Percentiles rank a stretch among this genome's conserved stretches.
phyloP scores from a whole-genome alignment of 2,329 filamentous ascomycete genomes.

The Curvularia sp. region DNA sequence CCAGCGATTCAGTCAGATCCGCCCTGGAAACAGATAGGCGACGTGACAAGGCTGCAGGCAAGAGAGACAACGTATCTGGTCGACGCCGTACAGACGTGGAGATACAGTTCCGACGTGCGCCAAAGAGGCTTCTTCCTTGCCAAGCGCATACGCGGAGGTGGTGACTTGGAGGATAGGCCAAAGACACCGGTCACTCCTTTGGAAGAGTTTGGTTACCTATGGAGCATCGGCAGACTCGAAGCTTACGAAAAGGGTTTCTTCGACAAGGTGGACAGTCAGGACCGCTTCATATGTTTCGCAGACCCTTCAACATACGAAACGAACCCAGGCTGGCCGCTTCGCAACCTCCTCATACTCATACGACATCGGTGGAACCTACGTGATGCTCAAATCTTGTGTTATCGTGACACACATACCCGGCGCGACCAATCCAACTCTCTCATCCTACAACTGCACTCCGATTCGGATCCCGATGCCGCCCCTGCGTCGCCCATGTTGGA shows the following conservation, averaged over 20 bases:
- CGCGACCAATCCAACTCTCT: constrained; percentile 84
- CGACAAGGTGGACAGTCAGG: constrained; percentile 70
- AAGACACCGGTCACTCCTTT: constrained; percentile 61
- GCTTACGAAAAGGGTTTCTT: constrained; percentile 91
- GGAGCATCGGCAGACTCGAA: constrained; percentile 78
- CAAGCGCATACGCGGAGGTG: constrained; percentile 67
- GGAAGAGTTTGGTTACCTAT: constrained; percentile 70
- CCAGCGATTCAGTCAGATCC: constrained; percentile 91
- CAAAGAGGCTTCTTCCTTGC: constrained; percentile 97
- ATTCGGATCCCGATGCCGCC: constrained; percentile 21
- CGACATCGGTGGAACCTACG: constrained; percentile 79
- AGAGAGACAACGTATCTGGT: constrained; percentile 80
- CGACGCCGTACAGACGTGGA: constrained; percentile 86
- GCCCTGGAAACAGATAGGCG: constrained; percentile 68
- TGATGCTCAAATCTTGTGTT: constrained; percentile 85
- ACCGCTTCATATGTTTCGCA: constrained; percentile 84
- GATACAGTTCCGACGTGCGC: constrained; percentile 77
- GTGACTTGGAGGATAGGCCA: constrained; percentile 39
- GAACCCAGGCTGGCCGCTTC: constrained; percentile 89
- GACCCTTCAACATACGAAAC: constrained; percentile 90
- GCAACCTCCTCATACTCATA: constrained; percentile 86
- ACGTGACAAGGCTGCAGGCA: constrained; percentile 60
- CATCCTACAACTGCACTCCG: constrained; percentile 63
- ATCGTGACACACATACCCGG: constrained; percentile 79
- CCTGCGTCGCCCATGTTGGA: constrained; percentile 19